These are phyloP conservation scores for Pythium sp. DNA, from an alignment of 352 stramenopile species.

Conservation along the genomic window DNA sequence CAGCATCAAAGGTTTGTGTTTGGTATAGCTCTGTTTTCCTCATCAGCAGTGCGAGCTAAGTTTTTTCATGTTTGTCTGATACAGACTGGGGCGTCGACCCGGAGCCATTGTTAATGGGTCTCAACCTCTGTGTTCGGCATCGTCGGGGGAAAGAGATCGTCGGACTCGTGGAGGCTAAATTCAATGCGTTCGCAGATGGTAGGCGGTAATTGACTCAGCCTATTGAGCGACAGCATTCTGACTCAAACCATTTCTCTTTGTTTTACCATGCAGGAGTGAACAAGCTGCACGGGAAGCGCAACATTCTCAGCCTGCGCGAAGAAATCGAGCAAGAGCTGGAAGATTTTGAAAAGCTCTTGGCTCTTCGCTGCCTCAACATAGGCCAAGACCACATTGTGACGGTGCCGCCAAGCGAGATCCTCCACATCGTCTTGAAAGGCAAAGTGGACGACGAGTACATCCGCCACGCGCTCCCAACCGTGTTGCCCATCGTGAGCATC, in stretches of 20 bases:
- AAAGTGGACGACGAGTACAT: conserved; percentile 57
- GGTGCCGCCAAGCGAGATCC: conserved; percentile 48
- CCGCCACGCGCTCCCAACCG: conserved; percentile 48
- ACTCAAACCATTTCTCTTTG: not conserved
- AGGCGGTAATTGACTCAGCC: not conserved
- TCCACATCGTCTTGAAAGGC: conserved; percentile 54
- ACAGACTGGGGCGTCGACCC: conserved; percentile 67
- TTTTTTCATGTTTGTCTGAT: not conserved
- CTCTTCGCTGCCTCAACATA: conserved; percentile 61
- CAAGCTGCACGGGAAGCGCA: conserved; percentile 43
- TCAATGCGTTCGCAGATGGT: conserved; percentile 45
- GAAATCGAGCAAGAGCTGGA: conserved; percentile 72
- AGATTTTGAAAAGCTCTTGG: conserved; percentile 60
- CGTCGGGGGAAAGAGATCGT: conserved; percentile 42
- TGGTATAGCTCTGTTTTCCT: no score
- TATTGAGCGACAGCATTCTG: conserved; percentile 13
- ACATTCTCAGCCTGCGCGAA: conserved; percentile 48
- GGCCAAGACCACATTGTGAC: conserved; percentile 36
- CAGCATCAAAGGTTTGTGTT: conserved; percentile 48
- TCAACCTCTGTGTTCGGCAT: conserved; percentile 62
- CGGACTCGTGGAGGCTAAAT: conserved; percentile 39
- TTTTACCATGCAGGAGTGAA: conserved; percentile 39
- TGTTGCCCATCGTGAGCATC: conserved; percentile 60
- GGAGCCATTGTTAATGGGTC: conserved; percentile 56
- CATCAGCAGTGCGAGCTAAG: not conserved